Base-by-base conservation (phyloP, 352 stramenopile genomes). In the Phytopythium aichiense region DNA sequence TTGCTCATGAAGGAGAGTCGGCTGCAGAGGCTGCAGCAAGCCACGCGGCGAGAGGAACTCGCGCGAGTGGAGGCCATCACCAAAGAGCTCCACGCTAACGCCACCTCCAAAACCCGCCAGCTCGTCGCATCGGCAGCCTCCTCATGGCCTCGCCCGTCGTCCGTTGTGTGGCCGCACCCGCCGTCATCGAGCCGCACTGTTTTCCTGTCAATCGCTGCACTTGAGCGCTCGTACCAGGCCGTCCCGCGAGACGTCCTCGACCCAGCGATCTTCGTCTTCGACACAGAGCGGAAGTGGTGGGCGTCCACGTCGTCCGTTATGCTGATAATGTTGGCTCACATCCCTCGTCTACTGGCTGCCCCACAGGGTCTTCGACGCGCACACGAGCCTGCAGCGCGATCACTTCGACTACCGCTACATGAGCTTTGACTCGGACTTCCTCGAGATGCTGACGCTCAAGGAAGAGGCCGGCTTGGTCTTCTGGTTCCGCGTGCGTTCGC, bases 341-440 rank as follows among this genome's bases (percentile, higher is more conserved):
- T 40, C n/a, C 23, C 48, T 13, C 33, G 20, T n/a, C 56, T 23
- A 5, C 28, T 31, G 28, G n/a, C 38, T 40, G 23, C 37, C 28
- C 33, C 51, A 31, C 30, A 89, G 79, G 80, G 74, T 92, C 48
- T 92, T 90, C 60, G 71, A 81, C 63, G 72, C 73, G 40, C 82
- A 92, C 63, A 89, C 81, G 35, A 60, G 56, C n/a, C 67, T 92
- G n/a, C 82, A 89, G 58, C 88, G 88, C 49, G 64, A 72, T 25
- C 65, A 70, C 28, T 90, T 92, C 55, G 82, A 92, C 69, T 89
- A 88, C 59, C 72, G 68, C 6, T 92, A 89, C 66, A 89, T 92
- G 79, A 75, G 71, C 65, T 90, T 89, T 42, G 80, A 89, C 38
- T 71, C 79, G 56, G 80, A 89, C 40, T 92, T 92, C 57, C 67